Evolutionary conservation across 257 asterid species (phyloP).

Genomic region (Verbascum thapsus): DNA sequence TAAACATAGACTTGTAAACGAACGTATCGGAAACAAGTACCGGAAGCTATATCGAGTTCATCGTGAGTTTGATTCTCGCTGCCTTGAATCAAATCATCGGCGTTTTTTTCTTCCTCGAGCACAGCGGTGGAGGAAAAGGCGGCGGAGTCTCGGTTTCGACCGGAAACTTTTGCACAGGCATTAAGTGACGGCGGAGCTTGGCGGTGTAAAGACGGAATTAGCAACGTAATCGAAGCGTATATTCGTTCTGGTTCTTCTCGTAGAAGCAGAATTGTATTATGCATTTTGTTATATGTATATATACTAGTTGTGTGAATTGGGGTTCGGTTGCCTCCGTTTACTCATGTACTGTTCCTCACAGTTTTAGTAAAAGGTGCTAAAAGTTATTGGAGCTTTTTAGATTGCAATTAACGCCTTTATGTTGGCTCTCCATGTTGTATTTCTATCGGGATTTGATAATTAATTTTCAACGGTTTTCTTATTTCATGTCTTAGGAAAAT

Average conservation of each 20-base stretch:
- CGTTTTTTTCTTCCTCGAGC: slow-evolving; percentile 44
- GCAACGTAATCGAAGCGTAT: slow-evolving; percentile 43
- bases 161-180: slow-evolving; percentile 78
- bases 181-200: slow-evolving; percentile 49
- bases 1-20: slow-evolving; percentile 22
- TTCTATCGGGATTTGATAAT: too few relatives aligned
- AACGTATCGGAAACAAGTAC: slow-evolving; percentile 39
- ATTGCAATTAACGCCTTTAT: too few relatives aligned
- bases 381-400: not conserved
- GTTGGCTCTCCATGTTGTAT: too few relatives aligned
- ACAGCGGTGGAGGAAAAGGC: slow-evolving; percentile 46
- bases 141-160: slow-evolving; percentile 51
- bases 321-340: slow-evolving; percentile 29
- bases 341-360: slow-evolving; percentile 30
- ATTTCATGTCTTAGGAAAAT: too few relatives aligned
- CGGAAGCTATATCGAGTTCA: slow-evolving; percentile 41
- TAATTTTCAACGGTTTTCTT: too few relatives aligned
- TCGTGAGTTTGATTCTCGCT: slow-evolving; percentile 52
- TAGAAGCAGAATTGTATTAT: slow-evolving; percentile 21
- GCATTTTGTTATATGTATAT: not conserved
- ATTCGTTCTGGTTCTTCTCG: slow-evolving; percentile 30
- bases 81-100: slow-evolving; percentile 51
- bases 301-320: slow-evolving; percentile 30
- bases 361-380: not conserved
- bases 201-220: slow-evolving; percentile 39